Evolutionary conservation across 805 yeast genomes (phyloP).

Genomic region (Ogataea thermomethanolica): DNA sequence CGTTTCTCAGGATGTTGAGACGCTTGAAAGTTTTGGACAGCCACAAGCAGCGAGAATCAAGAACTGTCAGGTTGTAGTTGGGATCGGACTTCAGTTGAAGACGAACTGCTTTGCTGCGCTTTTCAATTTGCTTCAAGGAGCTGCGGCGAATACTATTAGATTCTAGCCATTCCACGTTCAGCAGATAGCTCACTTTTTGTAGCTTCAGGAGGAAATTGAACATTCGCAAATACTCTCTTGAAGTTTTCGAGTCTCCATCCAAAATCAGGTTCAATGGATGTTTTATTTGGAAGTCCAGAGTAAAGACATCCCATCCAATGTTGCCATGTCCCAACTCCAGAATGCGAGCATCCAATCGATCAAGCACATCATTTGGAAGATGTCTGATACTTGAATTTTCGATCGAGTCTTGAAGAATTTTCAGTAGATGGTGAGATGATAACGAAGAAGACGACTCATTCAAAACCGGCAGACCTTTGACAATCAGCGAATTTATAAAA

Average conservation of each 20-base stretch:
- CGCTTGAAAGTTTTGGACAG: conserved; percentile 27
- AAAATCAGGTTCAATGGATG: conserved; percentile 56
- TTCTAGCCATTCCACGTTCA: conserved; percentile 47
- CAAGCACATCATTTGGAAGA: conserved; percentile 37
- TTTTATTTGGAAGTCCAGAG: conserved; percentile 65
- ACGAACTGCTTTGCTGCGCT: conserved; percentile 14
- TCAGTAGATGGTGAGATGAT: conserved; percentile 62
- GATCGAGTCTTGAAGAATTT: conserved; percentile 62
- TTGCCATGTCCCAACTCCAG: conserved; percentile 68
- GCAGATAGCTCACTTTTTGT: conserved; percentile 54
- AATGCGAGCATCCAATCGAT: conserved; percentile 76
- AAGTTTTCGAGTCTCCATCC: conserved; percentile 40
- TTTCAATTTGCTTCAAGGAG: conserved; percentile 19
- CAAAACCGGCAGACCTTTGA: conserved; percentile 50
- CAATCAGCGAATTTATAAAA: conserved; percentile 63
- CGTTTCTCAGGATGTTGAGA: conserved; percentile 37
- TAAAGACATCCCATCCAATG: conserved; percentile 90
- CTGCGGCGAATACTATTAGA: conserved; percentile 32
- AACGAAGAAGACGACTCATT: conserved; percentile 60
- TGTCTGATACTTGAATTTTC: conserved; percentile 47
- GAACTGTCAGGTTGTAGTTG: conserved; percentile 9
- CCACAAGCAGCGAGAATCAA: conserved; percentile 21
- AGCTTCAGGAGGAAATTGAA: conserved; percentile 86
- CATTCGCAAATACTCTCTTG: conserved; percentile 65
- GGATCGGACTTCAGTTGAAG: conserved; percentile 8